Evolutionary conservation across 2,329 filamentous ascomycete species (phyloP), one percentile per base, ranked within the genome.

Genomic region (Graphilbum fragrans): DNA sequence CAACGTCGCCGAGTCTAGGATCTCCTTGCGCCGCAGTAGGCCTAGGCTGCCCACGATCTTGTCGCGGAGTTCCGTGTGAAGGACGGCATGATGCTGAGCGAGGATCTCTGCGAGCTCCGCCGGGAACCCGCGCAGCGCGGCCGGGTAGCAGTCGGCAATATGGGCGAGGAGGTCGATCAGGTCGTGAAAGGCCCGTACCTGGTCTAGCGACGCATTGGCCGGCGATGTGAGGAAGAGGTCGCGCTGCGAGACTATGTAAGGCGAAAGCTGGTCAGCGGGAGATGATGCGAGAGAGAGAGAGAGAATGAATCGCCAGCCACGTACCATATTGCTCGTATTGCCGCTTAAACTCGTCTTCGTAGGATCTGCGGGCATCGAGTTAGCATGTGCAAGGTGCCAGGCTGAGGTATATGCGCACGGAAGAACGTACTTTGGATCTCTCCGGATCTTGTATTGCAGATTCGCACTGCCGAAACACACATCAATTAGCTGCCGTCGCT

Each of bases 151-250:
- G 56, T 95, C 88, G 57, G 90, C 83, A 47, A 93, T 83, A 63
- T 98, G 92, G 18, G 88, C 80, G 52, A 96, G 80, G 53, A 98
- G 84, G 55, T 96, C 90, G 53, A 98, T 83, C 51, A 94, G 74
- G 55, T 96, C 88, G 53, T 84, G 81, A 52, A 98, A 82, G 12
- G 86, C 86, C 41, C 92, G 78, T 44, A 90, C 70, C 37, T 86
- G 85, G 36, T 81, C 81, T 52, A 82, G 76, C 42, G 85, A 84
- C 39, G 83, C 81, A 10, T 82, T 82, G 14, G 80, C 70, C 6
- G 92, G 92, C 37, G 86, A 83, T 34, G 82, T 76, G 54, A 94
- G 72, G 63, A 96, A 95, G 52, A 96, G 86, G 55, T 94, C 86
- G 46, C 85, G 79, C 58, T 94, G 84, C 20, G 85, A 82, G 59